These are phyloP conservation scores for Balakata baccata DNA, from an alignment of 345 rosid genomes.

Conservation along the genomic window DNA sequence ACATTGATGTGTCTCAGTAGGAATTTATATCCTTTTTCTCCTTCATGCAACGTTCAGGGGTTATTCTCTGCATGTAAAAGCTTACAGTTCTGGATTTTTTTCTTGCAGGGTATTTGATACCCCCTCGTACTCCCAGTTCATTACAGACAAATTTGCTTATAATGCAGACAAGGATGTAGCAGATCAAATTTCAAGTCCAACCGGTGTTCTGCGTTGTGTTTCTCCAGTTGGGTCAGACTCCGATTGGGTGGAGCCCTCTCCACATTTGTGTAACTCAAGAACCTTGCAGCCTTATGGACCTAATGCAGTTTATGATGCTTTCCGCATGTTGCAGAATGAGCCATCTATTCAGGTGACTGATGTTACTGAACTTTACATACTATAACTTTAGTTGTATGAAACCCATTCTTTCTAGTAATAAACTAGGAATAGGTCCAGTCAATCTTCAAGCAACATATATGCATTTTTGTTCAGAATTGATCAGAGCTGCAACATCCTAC, in stretches of 20 bases:
- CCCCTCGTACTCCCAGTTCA: slow-evolving; percentile 34
- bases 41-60: background rate
- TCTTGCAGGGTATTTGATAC: slow-evolving; percentile 51
- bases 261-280: slow-evolving; percentile 40
- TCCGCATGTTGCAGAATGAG: slow-evolving; percentile 70
- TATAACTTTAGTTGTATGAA: background rate
- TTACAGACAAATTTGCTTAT: slow-evolving; percentile 49
- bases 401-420: background rate
- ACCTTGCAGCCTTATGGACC: slow-evolving; percentile 47
- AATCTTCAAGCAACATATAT: background rate
- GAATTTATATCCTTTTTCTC: no score
- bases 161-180: slow-evolving; percentile 33
- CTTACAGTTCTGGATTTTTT: background rate
- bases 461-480: background rate
- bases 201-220: slow-evolving; percentile 32
- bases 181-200: slow-evolving; percentile 31
- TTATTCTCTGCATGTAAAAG: background rate
- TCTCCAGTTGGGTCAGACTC: slow-evolving; percentile 47
- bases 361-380: background rate
- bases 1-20: no score
- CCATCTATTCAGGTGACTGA: slow-evolving; percentile 70
- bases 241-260: slow-evolving; percentile 77
- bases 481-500: background rate
- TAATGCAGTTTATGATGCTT: slow-evolving; percentile 64
- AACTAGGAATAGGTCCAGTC: background rate